Base-by-base conservation (phyloP, 352 stramenopile species). In the Pythium phragmitis region DNA sequence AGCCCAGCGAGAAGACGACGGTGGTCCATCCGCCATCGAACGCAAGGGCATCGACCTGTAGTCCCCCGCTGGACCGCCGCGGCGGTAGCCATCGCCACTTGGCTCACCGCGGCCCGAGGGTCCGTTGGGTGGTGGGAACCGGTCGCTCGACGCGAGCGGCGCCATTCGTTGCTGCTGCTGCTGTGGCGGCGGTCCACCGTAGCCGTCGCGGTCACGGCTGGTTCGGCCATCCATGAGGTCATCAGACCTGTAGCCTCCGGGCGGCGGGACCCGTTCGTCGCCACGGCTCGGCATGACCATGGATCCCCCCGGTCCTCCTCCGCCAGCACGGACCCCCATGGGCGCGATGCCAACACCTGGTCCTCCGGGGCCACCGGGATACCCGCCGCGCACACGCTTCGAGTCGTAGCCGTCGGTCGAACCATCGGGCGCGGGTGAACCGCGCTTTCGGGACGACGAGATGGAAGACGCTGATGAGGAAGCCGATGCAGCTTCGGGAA, bases 401-500 rank as follows among this genome's bases (percentile, higher is more conserved):
- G 54, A 63, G 57, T 79, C 72, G 34, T 73, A 77, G 14, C 45
- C 28, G 9, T 75, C 72, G 7, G 39, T 34, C 3, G 47, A 12
- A 11, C 45, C 48, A 2, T 53, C 37, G 26, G 41, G 33, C 2
- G 56, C 57, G 11, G 67, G 52, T 3, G 46, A 52, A 4, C 59
- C 57, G 3, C 73, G 73, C 58, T 80, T 80, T 3, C 67, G 55
- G 3, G 58, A 69, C 6, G 48, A 48, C 14, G 57, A 36, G n/a
- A 28, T 30, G 3, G 49, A 56, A 14, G 26, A 16, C 4, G 33
- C 51, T 50, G 39, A 46, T 14, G 39, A 46, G 11, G 39, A n/a
- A 0, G 52, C 16, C 14, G 36, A 16, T 14, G 34, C 9, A 12
- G 70, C 33, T 17, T 89, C 83, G 4, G 60, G 72, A 28, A 93